phyloP scores from a whole-genome alignment of 2,329 filamentous ascomycete genomes.

The Penicillium sp. region DNA sequence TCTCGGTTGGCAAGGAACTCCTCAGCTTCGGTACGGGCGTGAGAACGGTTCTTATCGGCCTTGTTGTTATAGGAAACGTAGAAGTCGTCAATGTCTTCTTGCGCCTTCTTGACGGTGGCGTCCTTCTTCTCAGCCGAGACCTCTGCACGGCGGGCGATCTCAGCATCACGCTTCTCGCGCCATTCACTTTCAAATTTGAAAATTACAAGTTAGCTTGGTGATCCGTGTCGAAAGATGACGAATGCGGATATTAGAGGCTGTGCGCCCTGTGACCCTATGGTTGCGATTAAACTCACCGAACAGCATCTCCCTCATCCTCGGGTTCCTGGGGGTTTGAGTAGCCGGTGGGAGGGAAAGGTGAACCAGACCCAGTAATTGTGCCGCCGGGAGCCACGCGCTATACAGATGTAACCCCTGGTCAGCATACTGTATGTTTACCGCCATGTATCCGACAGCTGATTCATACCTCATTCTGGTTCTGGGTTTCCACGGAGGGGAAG shows the following conservation, averaged over 20 bases:
- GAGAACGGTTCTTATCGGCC: constrained; percentile 87
- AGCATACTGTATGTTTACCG: constrained; percentile 12
- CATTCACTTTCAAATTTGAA: constrained; percentile 59
- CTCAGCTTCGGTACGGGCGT: constrained; percentile 88
- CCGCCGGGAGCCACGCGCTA: constrained; percentile 72
- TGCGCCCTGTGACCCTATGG: constrained; percentile 5
- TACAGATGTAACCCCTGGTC: constrained; percentile 17
- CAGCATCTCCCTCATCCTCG: constrained; percentile 84
- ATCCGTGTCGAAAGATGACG: background rate
- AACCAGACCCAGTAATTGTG: constrained; percentile 70
- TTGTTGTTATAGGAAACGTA: constrained; percentile 99
- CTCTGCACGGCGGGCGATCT: constrained; percentile 79
- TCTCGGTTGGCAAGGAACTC: constrained; percentile 86
- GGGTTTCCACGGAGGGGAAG: constrained; percentile 77
- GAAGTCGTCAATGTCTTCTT: constrained; percentile 95
- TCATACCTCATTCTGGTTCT: constrained; percentile 67
- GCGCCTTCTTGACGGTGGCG: constrained; percentile 83
- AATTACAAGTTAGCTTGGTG: constrained; percentile 12
- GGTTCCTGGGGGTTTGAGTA: constrained; percentile 55
- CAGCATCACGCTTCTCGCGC: constrained; percentile 83
- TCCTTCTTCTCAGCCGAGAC: constrained; percentile 78
- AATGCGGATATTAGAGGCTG: background rate
- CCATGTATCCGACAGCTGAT: background rate
- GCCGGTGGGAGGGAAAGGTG: constrained; percentile 56
- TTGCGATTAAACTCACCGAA: constrained; percentile 52